phyloP scores from a whole-genome alignment of 2,329 filamentous ascomycete species.

The Alternaria novae-zelandiae region DNA sequence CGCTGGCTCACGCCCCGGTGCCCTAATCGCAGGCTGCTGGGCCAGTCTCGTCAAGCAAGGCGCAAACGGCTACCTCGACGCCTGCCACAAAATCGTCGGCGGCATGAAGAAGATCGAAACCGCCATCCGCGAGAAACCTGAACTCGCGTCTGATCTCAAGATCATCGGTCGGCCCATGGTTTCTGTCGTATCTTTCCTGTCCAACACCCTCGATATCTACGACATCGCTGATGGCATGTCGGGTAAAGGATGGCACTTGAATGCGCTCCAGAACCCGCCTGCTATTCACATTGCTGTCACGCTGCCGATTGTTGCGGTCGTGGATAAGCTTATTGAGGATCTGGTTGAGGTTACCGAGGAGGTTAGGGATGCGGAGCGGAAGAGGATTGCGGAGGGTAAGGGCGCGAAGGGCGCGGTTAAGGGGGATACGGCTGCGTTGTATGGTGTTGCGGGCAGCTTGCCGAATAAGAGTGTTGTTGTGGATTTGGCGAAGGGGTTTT shows the following conservation, averaged over 20 bases:
- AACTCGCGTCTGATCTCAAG: conserved; percentile 74
- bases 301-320: conserved; percentile 79
- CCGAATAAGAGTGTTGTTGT: conserved; percentile 96
- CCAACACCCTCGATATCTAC: conserved; percentile 88
- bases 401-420: conserved; percentile 63
- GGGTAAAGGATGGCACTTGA: conserved; percentile 89
- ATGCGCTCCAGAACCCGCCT: conserved; percentile 87
- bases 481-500: conserved; percentile 86
- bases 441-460: conserved; percentile 92
- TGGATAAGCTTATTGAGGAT: conserved; percentile 80
- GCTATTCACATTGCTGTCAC: conserved; percentile 96
- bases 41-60: conserved; percentile 87
- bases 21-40: conserved; percentile 96
- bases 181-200: conserved; percentile 86
- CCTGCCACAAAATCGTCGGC: conserved; percentile 87
- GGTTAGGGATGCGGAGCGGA: conserved; percentile 82
- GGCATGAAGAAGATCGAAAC: conserved; percentile 80
- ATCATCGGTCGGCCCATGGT: conserved; percentile 87
- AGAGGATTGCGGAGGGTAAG: conserved; percentile 72
- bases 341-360: conserved; percentile 65
- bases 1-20: conserved; percentile 88
- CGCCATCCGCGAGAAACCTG: conserved; percentile 72
- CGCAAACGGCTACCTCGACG: conserved; percentile 84
- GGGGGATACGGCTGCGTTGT: conserved; percentile 85
- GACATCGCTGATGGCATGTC: conserved; percentile 91